These are phyloP conservation scores for Lepidopterella palustris DNA, from an alignment of 495 filamentous ascomycete genomes.

Conservation along the genomic window DNA sequence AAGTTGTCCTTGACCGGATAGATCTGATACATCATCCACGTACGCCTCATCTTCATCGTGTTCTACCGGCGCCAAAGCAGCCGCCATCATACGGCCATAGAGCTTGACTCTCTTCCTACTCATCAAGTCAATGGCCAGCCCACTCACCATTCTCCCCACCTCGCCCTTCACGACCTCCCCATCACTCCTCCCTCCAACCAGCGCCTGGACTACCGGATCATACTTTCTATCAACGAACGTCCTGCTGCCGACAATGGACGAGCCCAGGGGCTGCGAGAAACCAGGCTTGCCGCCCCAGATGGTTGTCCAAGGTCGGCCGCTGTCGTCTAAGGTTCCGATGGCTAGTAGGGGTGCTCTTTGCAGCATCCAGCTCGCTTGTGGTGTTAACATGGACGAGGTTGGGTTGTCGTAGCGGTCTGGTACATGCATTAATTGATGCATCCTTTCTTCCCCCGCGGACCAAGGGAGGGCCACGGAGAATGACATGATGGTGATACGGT, in stretches of 20 bases:
- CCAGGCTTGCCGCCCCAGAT: constrained; percentile 66
- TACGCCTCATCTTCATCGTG: constrained; percentile 25
- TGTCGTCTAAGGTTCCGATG: constrained; percentile 58
- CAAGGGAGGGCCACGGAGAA: constrained; percentile 42
- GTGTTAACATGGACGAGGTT: constrained; percentile 50
- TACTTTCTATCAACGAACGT: constrained; percentile 50
- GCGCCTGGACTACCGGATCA: constrained; percentile 58
- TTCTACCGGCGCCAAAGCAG: constrained; percentile 39
- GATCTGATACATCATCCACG: constrained; percentile 27
- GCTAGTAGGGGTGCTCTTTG: constrained; percentile 57
- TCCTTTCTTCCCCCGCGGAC: constrained; percentile 48
- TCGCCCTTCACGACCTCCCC: constrained; percentile 39
- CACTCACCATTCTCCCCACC: constrained; percentile 48
- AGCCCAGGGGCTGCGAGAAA: constrained; percentile 53
- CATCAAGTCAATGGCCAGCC: constrained; percentile 60
- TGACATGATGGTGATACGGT: constrained; percentile 37
- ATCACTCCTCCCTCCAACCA: constrained; percentile 42
- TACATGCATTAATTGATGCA: constrained; percentile 44
- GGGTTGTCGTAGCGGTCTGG: constrained; percentile 52
- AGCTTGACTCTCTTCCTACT: constrained; percentile 61
- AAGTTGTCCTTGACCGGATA: constrained; percentile 43
- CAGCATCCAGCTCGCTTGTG: constrained; percentile 48
- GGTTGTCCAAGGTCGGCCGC: constrained; percentile 65
- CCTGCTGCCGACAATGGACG: constrained; percentile 52
- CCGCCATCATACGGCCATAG: constrained; percentile 55